Conservation (phyloP, 2,329 filamentous ascomycete species). For the Exophiala alcalophila region DNA sequence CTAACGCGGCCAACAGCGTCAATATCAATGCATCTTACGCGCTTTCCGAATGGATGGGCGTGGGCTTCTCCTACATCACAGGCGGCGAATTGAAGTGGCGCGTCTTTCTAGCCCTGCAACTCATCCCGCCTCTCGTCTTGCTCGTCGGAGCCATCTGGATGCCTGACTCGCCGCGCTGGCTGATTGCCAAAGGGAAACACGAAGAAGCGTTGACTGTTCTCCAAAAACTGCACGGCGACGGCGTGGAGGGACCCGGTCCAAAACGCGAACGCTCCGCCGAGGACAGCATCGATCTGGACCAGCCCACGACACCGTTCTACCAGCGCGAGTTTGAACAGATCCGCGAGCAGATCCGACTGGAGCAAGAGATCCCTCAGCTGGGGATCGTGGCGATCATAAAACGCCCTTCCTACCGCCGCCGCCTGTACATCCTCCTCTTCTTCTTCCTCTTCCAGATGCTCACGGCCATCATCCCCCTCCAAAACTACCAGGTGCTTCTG, state of each 20-base stretch:
- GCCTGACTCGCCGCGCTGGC: constrained; percentile 10
- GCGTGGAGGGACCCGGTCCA: no score
- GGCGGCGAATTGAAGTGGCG: constrained; percentile 3
- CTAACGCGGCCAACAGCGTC: background rate
- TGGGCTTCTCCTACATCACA: constrained; percentile 8
- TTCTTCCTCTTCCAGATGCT: constrained; percentile 1
- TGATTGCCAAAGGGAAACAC: constrained; percentile 4
- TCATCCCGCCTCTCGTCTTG: constrained; percentile 2
- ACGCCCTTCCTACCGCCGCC: constrained; percentile 4
- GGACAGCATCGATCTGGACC: no score
- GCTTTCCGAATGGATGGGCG: constrained; percentile 11
- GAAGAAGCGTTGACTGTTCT: constrained; percentile 7
- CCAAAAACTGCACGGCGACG: constrained; percentile 7
- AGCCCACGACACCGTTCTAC: no score
- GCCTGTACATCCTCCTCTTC: constrained; percentile 1
- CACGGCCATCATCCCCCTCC: constrained; percentile 1
- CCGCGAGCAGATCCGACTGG: constrained; percentile 7
- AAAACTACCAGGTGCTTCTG: constrained; percentile 3
- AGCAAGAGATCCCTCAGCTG: background rate
- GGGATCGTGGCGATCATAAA: constrained; percentile 1
- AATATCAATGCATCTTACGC: constrained; percentile 6
- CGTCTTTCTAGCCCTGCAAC: constrained; percentile 10
- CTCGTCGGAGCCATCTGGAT: constrained; percentile 7
- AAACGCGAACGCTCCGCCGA: no score
- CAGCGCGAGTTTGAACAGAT: constrained; percentile 13